Base-by-base conservation (phyloP, 805 yeast genomes). In the Metschnikowia koreensis region DNA sequence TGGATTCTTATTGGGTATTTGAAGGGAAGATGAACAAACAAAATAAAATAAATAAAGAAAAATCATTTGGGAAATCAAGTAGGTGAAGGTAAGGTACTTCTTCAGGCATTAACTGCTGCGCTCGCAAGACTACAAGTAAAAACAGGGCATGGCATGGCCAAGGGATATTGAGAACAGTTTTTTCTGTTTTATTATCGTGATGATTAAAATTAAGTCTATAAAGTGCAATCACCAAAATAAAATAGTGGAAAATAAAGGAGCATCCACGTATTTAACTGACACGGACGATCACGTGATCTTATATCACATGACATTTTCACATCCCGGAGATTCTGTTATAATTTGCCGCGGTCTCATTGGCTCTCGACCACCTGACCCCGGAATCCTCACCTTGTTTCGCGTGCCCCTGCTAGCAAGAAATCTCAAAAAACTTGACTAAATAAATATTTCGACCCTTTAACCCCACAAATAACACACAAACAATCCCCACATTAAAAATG, bases 401-500 rank as follows among this genome's bases (percentile, higher is more conserved):
- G 36, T 34, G 27, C 40, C 39, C 22, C 33, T 17, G 28, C 34
- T 31, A 31, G 34, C 34, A 31, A 31, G 13, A 12, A 31, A 31
- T 31, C 34, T 31, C 34, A 31, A 31, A 31, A 31, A 31, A 31
- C 34, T 31, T 31, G 34, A 2, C 6, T 31, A 33, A 44, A 7
- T 12, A n/a, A 10, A 38, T 26, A n/a, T 46, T 26, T 16, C 17
- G 6, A 31, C 33, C 44, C 29, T 12, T 33, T 13, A 22, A 22
- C 34, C 41, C 29, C 44, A 17, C 38, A 17, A 11, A 39, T 22
- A 22, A 22, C 22, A 22, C 22, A 22, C 22, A 11, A 22, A 12
- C 43, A 33, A 3, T 26, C 34, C 34, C 48, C 45, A 22, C 39
- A 43, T 41, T 33, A 26, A 41, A 26, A 47, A 59, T 59, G 62